Evolutionary conservation across 331 rosid genomes (phyloP), one percentile per base, ranked within the genome.

Genomic region (Quercus lobata): DNA sequence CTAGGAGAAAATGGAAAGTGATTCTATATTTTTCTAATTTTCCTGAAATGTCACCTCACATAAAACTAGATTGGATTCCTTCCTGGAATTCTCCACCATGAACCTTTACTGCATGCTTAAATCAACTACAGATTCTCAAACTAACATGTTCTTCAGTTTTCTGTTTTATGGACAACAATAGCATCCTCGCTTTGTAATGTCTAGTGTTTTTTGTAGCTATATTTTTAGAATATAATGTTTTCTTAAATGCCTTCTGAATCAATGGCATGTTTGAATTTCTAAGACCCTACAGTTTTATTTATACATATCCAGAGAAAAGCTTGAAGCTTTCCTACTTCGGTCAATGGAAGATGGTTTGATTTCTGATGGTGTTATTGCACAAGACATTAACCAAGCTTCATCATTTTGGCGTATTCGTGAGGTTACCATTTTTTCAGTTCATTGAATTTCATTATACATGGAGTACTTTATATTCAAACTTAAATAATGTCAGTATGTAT

Each of bases 341-440:
- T 88, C 96, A 44, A 84, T 93, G 97, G 98, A 93, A 88, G 89
- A 74, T 83, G 98, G 93, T 83, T 89, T 90, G 87, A 76, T 95
- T 80, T 85, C 97, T 65, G 99, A 95, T 30, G 99, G 99, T 34
- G 97, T 85, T 82, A 82, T 95, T 82, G 94, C 97, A 35, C 97
- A 95, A 87, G 99, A 93, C 90, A 95, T 93, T 78, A 95, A 88
- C 88, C 99, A 95, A 84, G 91, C 95, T 73, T 91, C 93, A 58
- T 87, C 97, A 0, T 95, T 95, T 90, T 95, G 99, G 99, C 91
- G 4, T 74, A 82, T 95, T 29, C 96, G 98, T 24, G 99, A 95
- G 99, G 99, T 94, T 72, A 74, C 44, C 76, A 76, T 76, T 73
- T 77, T 62, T 76, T 74, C 15, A 7, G 15, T 54, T 74, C 60